Conservation (phyloP, 202 grass and related monocot species). For the Brachypodium distachyon region DNA sequence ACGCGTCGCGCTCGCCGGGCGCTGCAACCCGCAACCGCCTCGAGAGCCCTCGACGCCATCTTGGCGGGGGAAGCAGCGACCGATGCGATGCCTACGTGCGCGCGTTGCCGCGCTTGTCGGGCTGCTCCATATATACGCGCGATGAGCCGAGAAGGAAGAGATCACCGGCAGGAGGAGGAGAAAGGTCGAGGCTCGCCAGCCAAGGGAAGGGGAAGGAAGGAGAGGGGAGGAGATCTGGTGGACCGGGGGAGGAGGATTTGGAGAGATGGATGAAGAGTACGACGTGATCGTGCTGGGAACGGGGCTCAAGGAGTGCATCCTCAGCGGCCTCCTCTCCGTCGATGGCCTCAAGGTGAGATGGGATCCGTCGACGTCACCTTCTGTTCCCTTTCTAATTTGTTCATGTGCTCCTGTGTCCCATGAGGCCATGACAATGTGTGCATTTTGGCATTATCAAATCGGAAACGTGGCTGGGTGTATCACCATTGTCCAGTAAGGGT, state of each 20-base stretch:
- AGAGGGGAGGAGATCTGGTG: neutral
- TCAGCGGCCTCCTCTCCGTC: slow-evolving; percentile 93
- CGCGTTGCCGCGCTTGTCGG: neutral
- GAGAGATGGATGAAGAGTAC: slow-evolving; percentile 88
- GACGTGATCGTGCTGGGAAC: slow-evolving; percentile 91
- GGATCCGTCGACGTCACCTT: neutral
- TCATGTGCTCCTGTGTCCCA: neutral
- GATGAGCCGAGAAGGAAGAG: neutral
- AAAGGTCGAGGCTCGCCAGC: no score
- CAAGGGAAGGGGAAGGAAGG: neutral
- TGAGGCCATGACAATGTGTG: neutral
- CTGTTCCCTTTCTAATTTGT: neutral
- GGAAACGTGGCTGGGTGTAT: neutral
- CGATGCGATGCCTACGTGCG: neutral
- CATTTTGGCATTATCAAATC: neutral
- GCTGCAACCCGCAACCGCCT: neutral
- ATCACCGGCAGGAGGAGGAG: neutral
- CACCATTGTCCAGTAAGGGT: neutral
- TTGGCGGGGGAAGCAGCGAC: neutral
- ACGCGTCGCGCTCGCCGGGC: slow-evolving; percentile 8
- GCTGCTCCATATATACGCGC: neutral
- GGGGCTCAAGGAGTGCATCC: slow-evolving; percentile 96
- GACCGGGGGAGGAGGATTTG: neutral
- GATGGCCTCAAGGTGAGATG: slow-evolving; percentile 84
- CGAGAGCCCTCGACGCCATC: neutral